Conservation (phyloP, 2,329 filamentous ascomycete species). For the Exophiala lecanii-corni region DNA sequence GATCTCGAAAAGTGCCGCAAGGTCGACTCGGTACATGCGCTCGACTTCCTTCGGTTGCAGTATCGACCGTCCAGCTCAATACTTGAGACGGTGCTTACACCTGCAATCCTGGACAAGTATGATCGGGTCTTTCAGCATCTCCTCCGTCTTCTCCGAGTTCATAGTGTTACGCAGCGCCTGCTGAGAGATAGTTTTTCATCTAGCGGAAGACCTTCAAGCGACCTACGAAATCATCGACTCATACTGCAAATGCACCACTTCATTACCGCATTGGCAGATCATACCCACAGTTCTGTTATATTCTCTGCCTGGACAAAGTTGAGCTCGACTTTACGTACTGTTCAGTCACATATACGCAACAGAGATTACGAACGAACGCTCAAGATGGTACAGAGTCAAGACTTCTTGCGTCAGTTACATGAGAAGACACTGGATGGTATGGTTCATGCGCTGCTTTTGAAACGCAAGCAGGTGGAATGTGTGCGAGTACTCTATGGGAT, state of each 20-base stretch:
- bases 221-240: conserved; percentile 52
- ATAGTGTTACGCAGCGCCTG: conserved; percentile 57
- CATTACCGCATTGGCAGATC: conserved; percentile 64
- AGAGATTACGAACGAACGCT: conserved; percentile 45
- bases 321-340: conserved; percentile 57
- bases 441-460: conserved; percentile 66
- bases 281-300: conserved; percentile 77
- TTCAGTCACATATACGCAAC: conserved; percentile 55
- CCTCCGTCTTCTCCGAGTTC: conserved; percentile 70
- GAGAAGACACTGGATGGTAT: conserved; percentile 71
- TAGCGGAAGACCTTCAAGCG: conserved; percentile 8
- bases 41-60: conserved; percentile 87
- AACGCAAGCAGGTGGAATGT: conserved; percentile 69
- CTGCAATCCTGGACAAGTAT: conserved; percentile 68
- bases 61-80: conserved; percentile 68
- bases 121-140: conserved; percentile 79
- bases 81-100: conserved; percentile 69
- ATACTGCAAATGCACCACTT: conserved; percentile 76
- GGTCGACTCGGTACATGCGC: conserved; percentile 72
- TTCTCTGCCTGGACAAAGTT: conserved; percentile 69
- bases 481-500: conserved; percentile 71
- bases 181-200: conserved; percentile 25
- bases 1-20: conserved; percentile 83
- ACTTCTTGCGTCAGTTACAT: conserved; percentile 64
- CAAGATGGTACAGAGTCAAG: conserved; percentile 56